Base-by-base conservation (phyloP, 2,329 filamentous ascomycete species). In the Ceratocystis huliohia region DNA sequence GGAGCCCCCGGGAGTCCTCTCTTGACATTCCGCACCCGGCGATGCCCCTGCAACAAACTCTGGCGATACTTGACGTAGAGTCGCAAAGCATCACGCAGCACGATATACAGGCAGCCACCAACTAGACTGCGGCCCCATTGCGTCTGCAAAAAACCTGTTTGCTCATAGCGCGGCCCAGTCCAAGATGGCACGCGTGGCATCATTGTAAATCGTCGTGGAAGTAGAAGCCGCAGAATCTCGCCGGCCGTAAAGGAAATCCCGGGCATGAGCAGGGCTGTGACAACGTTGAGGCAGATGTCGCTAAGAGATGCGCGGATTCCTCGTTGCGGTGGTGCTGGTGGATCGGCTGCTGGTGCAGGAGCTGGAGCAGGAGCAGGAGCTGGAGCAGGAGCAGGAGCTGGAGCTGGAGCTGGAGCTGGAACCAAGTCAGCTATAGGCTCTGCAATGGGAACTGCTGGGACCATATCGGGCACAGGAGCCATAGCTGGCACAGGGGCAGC, bases 41-140 rank as follows among this genome's bases (percentile, higher is more conserved):
- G 78, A 57, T 80, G 79, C 5, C 78, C 77, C 71, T 82, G 80
- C 44, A 83, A 79, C 70, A 82, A 78, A 13, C 83, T 84, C 68
- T 79, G 80, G 69, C 83, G 78, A 73, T 85, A 85, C 75, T 87
- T 88, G 70, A 81, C 79, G 72, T 86, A 88, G 28, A 88, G 74
- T 67, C 78, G 77, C 63, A 87, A 76, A 2, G 78, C 79, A 71
- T 88, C 85, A 74, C 93, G 94, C 64, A 96, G 75, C 8, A 96
- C 86, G 17, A 97, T 86, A 72, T 93, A 96, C 22, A 96, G 76
- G 73, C 90, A 94, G 0, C 94, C 94, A 1, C 94, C 94, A 0
- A 94, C 82, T 2, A 99, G 79, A 72, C 89, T 96, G 66, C 94
- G 82, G 0, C 91, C 94, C 91, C 94, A 97, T 67, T 87, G 85